phyloP scores from a whole-genome alignment of 148 eudicot species.

The Pouteria glomerata region DNA sequence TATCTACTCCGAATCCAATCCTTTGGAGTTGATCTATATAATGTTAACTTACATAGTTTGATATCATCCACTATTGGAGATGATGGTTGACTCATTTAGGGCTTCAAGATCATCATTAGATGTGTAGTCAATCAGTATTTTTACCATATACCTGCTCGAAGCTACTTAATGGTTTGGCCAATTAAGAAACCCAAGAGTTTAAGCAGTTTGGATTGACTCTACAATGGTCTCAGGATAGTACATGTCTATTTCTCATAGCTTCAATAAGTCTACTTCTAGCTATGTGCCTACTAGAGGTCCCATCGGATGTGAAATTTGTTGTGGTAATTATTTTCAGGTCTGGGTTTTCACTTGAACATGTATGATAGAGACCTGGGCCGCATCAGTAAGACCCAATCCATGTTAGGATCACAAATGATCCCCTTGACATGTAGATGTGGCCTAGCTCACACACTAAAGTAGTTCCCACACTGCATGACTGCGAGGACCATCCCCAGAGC shows the following conservation, averaged over 20 bases:
- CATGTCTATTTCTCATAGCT: not conserved
- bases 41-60: not conserved
- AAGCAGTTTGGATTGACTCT: not conserved
- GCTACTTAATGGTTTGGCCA: not conserved
- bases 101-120: too few relatives aligned
- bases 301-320: not conserved
- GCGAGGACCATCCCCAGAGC: too few relatives aligned
- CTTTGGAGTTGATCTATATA: not conserved
- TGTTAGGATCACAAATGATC: too few relatives aligned
- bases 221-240: not conserved
- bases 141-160: not conserved
- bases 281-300: too few relatives aligned
- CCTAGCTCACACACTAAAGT: too few relatives aligned
- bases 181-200: not conserved
- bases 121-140: not conserved
- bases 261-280: not conserved
- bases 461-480: too few relatives aligned
- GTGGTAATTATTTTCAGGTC: not conserved
- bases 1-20: not conserved
- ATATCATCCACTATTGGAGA: not conserved
- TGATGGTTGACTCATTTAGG: too few relatives aligned
- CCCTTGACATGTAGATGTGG: too few relatives aligned
- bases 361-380: too few relatives aligned
- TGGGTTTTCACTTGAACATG: not conserved
- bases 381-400: too few relatives aligned